Conservation (phyloP, 352 stramenopile species). For the Phytophthora ohioensis region DNA sequence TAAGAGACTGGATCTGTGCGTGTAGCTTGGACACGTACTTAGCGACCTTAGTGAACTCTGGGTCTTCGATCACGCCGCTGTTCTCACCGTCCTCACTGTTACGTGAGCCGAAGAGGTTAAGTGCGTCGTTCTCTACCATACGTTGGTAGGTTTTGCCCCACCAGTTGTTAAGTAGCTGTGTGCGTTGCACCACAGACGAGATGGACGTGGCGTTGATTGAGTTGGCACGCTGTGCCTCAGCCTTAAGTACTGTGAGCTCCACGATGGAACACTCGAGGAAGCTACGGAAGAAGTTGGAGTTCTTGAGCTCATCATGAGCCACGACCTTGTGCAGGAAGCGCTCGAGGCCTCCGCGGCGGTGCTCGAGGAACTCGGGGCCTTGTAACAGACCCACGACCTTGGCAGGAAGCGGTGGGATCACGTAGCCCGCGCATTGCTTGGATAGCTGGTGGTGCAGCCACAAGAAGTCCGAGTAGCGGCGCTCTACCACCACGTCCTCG, state of each 20-base stretch:
- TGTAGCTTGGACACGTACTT: slow-evolving; percentile 77
- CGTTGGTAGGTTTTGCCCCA: slow-evolving; percentile 87
- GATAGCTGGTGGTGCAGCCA: slow-evolving; percentile 82
- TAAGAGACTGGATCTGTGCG: slow-evolving; percentile 66
- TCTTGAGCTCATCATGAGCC: slow-evolving; percentile 76
- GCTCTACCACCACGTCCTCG: slow-evolving; percentile 68
- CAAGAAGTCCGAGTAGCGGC: slow-evolving; percentile 87
- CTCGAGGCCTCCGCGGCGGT: slow-evolving; percentile 76
- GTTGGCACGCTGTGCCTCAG: slow-evolving; percentile 40
- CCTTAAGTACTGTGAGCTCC: slow-evolving; percentile 78
- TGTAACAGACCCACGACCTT: slow-evolving; percentile 85
- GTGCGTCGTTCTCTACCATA: slow-evolving; percentile 81
- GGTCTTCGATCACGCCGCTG: slow-evolving; percentile 74
- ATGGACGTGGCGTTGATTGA: slow-evolving; percentile 46
- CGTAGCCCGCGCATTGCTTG: slow-evolving; percentile 82
- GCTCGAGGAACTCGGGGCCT: slow-evolving; percentile 82
- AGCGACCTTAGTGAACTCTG: slow-evolving; percentile 67
- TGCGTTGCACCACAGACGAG: slow-evolving; percentile 64
- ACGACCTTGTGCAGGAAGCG: slow-evolving; percentile 84
- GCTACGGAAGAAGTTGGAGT: slow-evolving; percentile 71
- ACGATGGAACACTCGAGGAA: slow-evolving; percentile 84
- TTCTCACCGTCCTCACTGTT: slow-evolving; percentile 32
- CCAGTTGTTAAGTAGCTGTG: slow-evolving; percentile 80
- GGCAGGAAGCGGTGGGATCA: slow-evolving; percentile 82
- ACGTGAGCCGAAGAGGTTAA: slow-evolving; percentile 69